Percentiles rank a stretch among this genome's conserved stretches.
phyloP scores from a whole-genome alignment of 345 rosid genomes.

The Heritiera littoralis region DNA sequence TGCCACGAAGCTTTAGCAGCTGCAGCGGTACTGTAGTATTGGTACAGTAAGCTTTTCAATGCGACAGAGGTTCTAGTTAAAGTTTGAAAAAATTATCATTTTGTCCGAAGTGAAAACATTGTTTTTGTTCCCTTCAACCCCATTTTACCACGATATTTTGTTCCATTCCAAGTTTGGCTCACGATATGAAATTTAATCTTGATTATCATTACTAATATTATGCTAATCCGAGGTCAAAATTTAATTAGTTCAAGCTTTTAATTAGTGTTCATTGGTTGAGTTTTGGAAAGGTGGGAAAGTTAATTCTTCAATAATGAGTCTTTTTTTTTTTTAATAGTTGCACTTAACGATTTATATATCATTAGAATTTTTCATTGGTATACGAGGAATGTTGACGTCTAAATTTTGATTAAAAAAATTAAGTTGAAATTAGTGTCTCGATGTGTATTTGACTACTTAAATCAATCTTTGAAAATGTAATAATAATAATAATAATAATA shows the following conservation, averaged over 20 bases:
- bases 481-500: too few species aligned
- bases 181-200: not conserved
- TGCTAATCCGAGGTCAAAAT: too few species aligned
- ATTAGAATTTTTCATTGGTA: not conserved
- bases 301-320: not conserved
- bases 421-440: too few species aligned
- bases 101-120: not conserved
- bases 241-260: not conserved
- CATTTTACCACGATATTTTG: not conserved
- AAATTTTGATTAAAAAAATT: too few species aligned
- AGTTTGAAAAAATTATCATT: not conserved
- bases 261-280: not conserved
- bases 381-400: too few species aligned
- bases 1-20: not conserved
- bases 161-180: not conserved
- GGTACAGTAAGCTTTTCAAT: constrained; percentile 4
- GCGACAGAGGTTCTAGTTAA: constrained; percentile 19
- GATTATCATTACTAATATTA: not conserved
- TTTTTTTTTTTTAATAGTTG: too few species aligned
- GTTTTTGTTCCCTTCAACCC: not conserved
- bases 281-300: too few species aligned
- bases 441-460: too few species aligned
- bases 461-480: too few species aligned
- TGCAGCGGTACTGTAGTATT: constrained; percentile 1
- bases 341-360: too few species aligned